phyloP scores from a whole-genome alignment of 1,284 basidiomycete genomes.

The Moniliella sp. region DNA sequence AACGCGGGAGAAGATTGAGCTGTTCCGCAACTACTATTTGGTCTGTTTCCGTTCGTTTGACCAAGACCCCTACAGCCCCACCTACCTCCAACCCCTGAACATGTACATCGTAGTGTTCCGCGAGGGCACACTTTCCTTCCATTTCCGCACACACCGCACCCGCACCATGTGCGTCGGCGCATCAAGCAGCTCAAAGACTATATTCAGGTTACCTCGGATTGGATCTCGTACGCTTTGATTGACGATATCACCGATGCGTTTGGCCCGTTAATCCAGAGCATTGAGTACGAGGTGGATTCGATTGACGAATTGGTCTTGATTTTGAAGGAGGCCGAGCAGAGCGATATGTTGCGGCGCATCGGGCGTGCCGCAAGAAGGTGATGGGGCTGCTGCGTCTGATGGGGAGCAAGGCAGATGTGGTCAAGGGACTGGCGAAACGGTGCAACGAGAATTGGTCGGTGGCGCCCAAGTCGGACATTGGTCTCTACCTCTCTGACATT shows the following conservation, averaged over 20 bases:
- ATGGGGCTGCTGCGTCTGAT: slow-evolving; percentile 84
- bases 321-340: slow-evolving; percentile 62
- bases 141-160: slow-evolving; percentile 93
- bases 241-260: slow-evolving; percentile 99
- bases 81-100: slow-evolving; percentile 88
- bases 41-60: slow-evolving; percentile 99
- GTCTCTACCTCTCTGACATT: slow-evolving; percentile 68
- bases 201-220: slow-evolving; percentile 93
- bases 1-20: slow-evolving; percentile 95
- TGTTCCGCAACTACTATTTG: slow-evolving; percentile 94
- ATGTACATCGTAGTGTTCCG: slow-evolving; percentile 99
- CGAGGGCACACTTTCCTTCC: slow-evolving; percentile 91
- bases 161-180: slow-evolving; percentile 84
- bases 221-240: slow-evolving; percentile 98
- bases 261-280: slow-evolving; percentile 88
- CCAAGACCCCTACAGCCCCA: slow-evolving; percentile 91
- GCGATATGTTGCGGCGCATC: slow-evolving; percentile 50
- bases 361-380: slow-evolving; percentile 94
- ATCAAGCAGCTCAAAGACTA: slow-evolving; percentile 99
- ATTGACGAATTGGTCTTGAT: slow-evolving; percentile 96
- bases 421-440: slow-evolving; percentile 89
- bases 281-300: slow-evolving; percentile 96
- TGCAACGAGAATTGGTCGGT: slow-evolving; percentile 96
- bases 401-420: slow-evolving; percentile 99
- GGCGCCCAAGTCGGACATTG: slow-evolving; percentile 90